These are phyloP conservation scores for Dothiorella sarmentorum DNA, from an alignment of 2,329 filamentous ascomycete species.

Conservation along the genomic window DNA sequence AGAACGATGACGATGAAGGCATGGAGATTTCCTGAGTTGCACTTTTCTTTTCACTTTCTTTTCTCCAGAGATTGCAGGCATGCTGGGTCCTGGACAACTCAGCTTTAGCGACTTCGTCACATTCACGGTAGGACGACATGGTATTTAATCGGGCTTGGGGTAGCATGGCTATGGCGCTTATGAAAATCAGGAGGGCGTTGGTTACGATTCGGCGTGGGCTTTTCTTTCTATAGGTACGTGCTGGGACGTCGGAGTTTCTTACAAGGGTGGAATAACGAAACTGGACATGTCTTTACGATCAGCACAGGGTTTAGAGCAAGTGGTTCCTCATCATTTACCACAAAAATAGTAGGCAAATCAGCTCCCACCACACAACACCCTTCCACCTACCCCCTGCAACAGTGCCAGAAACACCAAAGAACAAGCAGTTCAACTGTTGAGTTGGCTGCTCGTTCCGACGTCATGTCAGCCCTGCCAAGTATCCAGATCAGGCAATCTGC, in stretches of 20 bases:
- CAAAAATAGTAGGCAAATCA: neutral
- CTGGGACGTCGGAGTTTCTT: slow-evolving; percentile 1
- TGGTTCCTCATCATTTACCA: neutral
- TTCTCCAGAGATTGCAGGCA: neutral
- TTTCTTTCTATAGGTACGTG: slow-evolving; percentile 1
- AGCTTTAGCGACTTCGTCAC: neutral
- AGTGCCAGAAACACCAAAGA: too few species aligned
- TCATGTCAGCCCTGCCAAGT: too few species aligned
- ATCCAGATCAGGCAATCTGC: too few species aligned
- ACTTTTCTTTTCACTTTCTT: neutral
- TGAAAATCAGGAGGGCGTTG: slow-evolving; percentile 4
- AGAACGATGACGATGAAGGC: slow-evolving; percentile 42
- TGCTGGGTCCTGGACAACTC: neutral
- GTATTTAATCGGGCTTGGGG: neutral
- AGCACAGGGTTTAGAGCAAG: slow-evolving; percentile 6
- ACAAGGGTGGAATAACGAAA: neutral
- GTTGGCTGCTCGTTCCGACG: too few species aligned
- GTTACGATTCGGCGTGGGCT: neutral
- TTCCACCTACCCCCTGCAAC: too few species aligned
- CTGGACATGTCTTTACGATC: slow-evolving; percentile 8
- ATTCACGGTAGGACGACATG: slow-evolving; percentile 1
- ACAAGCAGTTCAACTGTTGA: too few species aligned
- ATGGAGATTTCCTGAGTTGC: slow-evolving; percentile 38
- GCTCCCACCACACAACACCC: too few species aligned
- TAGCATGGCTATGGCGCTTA: slow-evolving; percentile 9